Evolutionary conservation across 176 grass and related monocot species (phyloP).

Genomic region (Ampelocalamus luodianensis): DNA sequence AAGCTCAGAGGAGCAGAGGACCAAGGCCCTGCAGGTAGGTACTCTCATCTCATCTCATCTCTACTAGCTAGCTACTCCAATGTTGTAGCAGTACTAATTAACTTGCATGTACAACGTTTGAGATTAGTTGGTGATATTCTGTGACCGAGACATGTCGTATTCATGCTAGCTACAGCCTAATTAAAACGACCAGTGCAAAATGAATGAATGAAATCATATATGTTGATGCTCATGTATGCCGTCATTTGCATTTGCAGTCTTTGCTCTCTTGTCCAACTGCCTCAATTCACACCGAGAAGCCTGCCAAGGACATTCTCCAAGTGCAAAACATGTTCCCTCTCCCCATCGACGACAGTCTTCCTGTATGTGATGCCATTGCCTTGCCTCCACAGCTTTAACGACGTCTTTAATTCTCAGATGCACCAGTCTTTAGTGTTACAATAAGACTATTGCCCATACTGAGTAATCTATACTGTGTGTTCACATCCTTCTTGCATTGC

Average conservation of each 20-base stretch:
- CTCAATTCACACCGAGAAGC: slow-evolving; percentile 78
- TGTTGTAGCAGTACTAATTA: no score
- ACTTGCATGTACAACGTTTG: no score
- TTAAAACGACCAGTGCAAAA: neutral
- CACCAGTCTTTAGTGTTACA: no score
- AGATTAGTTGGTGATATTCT: neutral
- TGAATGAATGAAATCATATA: neutral
- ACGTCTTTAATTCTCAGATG: no score
- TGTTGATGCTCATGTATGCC: no score
- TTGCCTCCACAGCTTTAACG: neutral
- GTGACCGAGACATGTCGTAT: neutral
- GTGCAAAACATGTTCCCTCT: slow-evolving; percentile 87
- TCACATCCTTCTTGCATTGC: neutral
- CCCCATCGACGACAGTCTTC: slow-evolving; percentile 59
- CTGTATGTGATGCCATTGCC: slow-evolving; percentile 37
- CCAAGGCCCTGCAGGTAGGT: slow-evolving; percentile 71
- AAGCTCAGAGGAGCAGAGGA: slow-evolving; percentile 57
- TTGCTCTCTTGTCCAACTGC: slow-evolving; percentile 81
- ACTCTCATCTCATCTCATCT: neutral
- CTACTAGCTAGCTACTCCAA: no score
- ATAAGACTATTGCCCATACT: no score
- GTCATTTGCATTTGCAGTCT: slow-evolving; percentile 51
- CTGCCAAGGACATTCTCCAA: slow-evolving; percentile 63
- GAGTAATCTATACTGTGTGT: no score
- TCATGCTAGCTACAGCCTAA: neutral